These are phyloP conservation scores for Penicillium sp. DNA, from an alignment of 2,329 filamentous ascomycete genomes.

Conservation along the genomic window DNA sequence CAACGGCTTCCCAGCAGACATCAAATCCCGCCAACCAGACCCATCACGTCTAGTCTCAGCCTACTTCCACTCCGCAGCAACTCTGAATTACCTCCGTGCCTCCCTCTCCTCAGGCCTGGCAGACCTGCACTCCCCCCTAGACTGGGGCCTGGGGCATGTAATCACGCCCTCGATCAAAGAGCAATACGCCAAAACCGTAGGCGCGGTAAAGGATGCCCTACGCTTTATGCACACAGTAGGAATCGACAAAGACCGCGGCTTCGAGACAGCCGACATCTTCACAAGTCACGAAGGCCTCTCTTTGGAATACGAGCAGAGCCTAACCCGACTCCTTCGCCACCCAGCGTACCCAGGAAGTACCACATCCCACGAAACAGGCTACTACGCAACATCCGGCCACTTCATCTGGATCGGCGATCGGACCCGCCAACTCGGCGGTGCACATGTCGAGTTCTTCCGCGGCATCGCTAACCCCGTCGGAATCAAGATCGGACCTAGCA, in stretches of 20 bases:
- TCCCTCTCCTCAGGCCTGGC: conserved; percentile 84
- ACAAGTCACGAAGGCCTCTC: conserved; percentile 93
- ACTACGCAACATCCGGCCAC: conserved; percentile 92
- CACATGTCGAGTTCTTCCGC: conserved; percentile 95
- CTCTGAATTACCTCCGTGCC: conserved; percentile 86
- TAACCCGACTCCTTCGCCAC: conserved; percentile 70
- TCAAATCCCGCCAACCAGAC: conserved; percentile 74
- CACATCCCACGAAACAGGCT: conserved; percentile 46
- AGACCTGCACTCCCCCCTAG: conserved; percentile 86
- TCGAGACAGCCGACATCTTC: conserved; percentile 91
- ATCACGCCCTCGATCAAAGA: conserved; percentile 76
- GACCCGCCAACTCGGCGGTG: conserved; percentile 87
- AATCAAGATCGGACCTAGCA: conserved; percentile 90
- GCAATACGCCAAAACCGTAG: conserved; percentile 82
- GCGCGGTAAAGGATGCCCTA: conserved; percentile 82
- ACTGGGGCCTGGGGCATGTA: conserved; percentile 94
- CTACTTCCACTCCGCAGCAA: conserved; percentile 94
- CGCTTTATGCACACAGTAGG: conserved; percentile 94
- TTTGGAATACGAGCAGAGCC: conserved; percentile 86
- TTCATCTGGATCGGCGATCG: conserved; percentile 99
- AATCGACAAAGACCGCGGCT: conserved; percentile 75
- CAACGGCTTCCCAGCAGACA: conserved; percentile 70
- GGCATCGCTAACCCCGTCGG: conserved; percentile 95
- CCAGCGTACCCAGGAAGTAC: conserved; percentile 35
- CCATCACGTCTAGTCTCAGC: conserved; percentile 81